Evolutionary conservation across 495 filamentous ascomycete species (phyloP), one percentile per base, ranked within the genome.

Genomic region (Penicillium pancosmium): DNA sequence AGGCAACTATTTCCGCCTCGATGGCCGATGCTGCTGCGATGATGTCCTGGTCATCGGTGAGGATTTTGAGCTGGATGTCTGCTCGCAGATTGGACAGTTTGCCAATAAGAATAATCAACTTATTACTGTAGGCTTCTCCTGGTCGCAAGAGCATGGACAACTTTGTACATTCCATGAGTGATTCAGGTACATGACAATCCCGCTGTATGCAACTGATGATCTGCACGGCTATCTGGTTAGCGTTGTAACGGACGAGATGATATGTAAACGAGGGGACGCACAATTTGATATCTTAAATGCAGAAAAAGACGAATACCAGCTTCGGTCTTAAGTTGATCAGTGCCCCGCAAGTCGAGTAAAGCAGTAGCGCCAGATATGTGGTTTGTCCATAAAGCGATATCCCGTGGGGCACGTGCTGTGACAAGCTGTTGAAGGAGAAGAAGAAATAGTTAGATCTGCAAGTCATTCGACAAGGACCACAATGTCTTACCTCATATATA

Each of bases 321-420:
- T 43, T 74, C 66, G 4, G 75, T 82, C n/a, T 73, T 66, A 49
- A 89, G 80, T 61, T 88, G 84, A 4, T 79, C 73, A 2, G 71
- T 51, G 9, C 86, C 86, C 21, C 86, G 76, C 61, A 88, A 54
- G 60, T 80, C 77, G 1, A 86, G 75, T 5, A 89, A 70, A 0
- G 83, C 80, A 0, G 77, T 78, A 3, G 85, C 83, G 10, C 86
- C 86, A 36, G 77, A 77, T 56, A 87, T 78, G 67, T 89, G 86
- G 48, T 80, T 80, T 38, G 79, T 80, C 76, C 84, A 89, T 3
- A 80, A 80, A 18, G 73, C 68, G 27, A 85, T 72, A 25, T 77
- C 78, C 43, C 68, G 66, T 11, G 74, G 71, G 9, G 72, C 66
- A 56, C 74, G 71, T 54, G 81, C 81, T 0, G 79, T 75, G 41